Conservation (phyloP, 805 yeast species). For the Yarrowia hollandica region DNA sequence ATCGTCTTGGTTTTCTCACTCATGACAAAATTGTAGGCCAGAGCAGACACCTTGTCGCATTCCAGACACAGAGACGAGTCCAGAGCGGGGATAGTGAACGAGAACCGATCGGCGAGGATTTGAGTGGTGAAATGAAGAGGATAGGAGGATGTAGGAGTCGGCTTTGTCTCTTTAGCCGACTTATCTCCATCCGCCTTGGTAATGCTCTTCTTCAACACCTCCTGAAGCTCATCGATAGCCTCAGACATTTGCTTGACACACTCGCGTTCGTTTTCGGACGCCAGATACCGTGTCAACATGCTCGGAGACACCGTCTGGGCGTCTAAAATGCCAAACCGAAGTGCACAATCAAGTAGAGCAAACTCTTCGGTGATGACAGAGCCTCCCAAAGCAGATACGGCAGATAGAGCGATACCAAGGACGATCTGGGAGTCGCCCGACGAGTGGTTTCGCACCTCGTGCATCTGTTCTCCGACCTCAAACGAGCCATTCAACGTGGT, state of each 20-base stretch:
- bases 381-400: not conserved
- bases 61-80: constrained; percentile 18
- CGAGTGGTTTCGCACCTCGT: constrained; percentile 7
- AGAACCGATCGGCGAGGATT: not conserved
- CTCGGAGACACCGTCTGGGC: constrained; percentile 14
- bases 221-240: not conserved
- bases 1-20: constrained; percentile 22
- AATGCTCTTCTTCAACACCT: not conserved
- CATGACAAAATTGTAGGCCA: constrained; percentile 26
- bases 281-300: constrained; percentile 8
- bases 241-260: not conserved
- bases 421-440: constrained; percentile 5
- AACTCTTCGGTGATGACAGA: constrained; percentile 5
- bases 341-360: not conserved
- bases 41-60: constrained; percentile 13
- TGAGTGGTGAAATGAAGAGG: constrained; percentile 19
- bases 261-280: not conserved
- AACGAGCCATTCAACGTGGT: constrained; percentile 20
- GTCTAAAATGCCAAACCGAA: constrained; percentile 13
- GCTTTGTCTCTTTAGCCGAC: no score
- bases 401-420: constrained; percentile 1
- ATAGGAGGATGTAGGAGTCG: not conserved
- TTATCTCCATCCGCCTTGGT: not conserved
- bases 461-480: constrained; percentile 20
- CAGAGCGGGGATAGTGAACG: constrained; percentile 20